A percentile compares a stretch with the other conserved stretches of the same genome.
Evolutionary conservation across 2,329 filamentous ascomycete species (phyloP).

Genomic region (Clonostachys chloroleuca): DNA sequence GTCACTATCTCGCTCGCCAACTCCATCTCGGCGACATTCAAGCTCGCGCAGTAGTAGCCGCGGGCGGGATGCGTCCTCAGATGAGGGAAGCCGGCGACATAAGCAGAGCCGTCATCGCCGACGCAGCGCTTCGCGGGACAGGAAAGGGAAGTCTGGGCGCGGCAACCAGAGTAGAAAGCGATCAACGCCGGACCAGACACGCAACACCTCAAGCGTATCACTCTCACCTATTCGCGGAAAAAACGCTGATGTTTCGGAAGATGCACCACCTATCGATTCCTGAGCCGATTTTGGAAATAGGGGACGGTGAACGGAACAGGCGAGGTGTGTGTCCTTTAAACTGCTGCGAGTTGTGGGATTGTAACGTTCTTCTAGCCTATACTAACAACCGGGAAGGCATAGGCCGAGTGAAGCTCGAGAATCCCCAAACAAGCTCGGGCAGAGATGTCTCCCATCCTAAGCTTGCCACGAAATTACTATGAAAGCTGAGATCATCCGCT

Average conservation of each 20-base stretch:
- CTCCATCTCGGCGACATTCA: conserved; percentile 30
- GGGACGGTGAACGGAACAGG: not conserved
- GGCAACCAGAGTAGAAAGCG: conserved; percentile 3
- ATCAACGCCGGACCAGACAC: conserved; percentile 25
- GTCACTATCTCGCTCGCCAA: conserved; percentile 21
- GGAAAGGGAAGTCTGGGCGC: conserved; percentile 2
- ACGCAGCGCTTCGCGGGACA: conserved; percentile 7
- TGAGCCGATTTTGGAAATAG: not conserved
- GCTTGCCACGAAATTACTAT: no score
- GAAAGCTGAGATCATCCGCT: not conserved
- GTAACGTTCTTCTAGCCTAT: no score
- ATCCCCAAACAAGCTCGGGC: no score
- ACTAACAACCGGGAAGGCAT: no score
- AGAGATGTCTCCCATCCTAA: no score
- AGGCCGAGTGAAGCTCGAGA: no score
- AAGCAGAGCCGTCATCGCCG: conserved; percentile 2
- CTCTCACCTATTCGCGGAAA: conserved; percentile 42
- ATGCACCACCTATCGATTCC: conserved; percentile 7
- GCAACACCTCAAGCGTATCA: conserved; percentile 46
- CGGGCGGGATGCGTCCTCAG: conserved; percentile 7
- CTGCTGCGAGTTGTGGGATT: not conserved
- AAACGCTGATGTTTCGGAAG: conserved; percentile 51
- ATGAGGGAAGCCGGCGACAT: conserved; percentile 4
- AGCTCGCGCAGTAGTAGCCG: conserved; percentile 24
- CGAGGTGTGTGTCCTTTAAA: conserved; percentile 2